Conservation (phyloP, 2,329 filamentous ascomycete species). For the Elsinoe fawcettii region DNA sequence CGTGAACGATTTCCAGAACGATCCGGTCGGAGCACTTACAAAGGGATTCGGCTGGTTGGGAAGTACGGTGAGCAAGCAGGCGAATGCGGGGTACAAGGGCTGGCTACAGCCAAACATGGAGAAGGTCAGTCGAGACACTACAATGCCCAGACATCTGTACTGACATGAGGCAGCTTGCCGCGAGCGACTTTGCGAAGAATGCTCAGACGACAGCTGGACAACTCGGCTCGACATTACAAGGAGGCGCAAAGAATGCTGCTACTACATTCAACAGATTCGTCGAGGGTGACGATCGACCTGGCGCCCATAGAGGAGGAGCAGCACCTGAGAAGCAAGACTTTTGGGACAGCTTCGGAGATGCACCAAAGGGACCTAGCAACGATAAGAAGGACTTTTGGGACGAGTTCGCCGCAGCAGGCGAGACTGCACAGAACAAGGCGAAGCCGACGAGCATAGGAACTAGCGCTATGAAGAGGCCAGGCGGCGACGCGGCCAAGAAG, state of each 20-base stretch:
- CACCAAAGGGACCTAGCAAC: conserved; percentile 44
- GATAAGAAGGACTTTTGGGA: conserved; percentile 50
- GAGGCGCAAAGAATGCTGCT: conserved; percentile 64
- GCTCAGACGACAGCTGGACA: conserved; percentile 50
- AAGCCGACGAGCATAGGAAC: conserved; percentile 51
- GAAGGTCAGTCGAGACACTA: conserved; percentile 43
- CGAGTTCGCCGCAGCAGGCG: conserved; percentile 35
- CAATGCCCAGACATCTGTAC: conserved; percentile 19
- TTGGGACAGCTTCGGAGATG: conserved; percentile 81
- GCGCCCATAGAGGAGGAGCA: conserved; percentile 30
- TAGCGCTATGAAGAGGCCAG: conserved; percentile 52
- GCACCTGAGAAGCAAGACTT: conserved; percentile 70
- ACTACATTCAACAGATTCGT: conserved; percentile 81
- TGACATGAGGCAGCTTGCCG: conserved; percentile 54
- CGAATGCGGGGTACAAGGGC: conserved; percentile 81
- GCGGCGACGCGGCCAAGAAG: conserved; percentile 32
- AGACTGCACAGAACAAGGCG: conserved; percentile 25
- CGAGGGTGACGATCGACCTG: conserved; percentile 55
- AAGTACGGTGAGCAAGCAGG: conserved; percentile 78
- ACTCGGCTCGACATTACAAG: conserved; percentile 54
- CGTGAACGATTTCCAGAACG: conserved; percentile 82
- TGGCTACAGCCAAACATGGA: conserved; percentile 91
- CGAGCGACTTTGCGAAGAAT: conserved; percentile 52
- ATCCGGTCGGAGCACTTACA: conserved; percentile 77
- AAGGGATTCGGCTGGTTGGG: conserved; percentile 96